These are phyloP conservation scores for Schizochytrium sp. DNA, from an alignment of 108 stramenopile genomes.

Conservation along the genomic window DNA sequence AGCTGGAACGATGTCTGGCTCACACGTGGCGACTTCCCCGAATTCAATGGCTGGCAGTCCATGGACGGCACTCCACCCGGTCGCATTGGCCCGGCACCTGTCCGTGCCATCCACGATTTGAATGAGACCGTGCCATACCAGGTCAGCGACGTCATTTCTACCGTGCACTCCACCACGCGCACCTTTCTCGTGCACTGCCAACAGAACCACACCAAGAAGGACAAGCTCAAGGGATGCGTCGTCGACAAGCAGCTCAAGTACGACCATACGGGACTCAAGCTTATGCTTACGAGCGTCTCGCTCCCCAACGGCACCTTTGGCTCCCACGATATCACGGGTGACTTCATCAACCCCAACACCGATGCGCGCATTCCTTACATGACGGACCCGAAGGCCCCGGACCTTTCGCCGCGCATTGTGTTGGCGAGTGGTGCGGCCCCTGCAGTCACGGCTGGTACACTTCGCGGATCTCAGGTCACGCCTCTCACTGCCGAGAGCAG, in stretches of 20 bases:
- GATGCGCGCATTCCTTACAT: background rate
- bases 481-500: background rate
- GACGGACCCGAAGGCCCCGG: background rate
- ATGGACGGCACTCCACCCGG: constrained; percentile 10
- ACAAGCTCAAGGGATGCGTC: constrained; percentile 3
- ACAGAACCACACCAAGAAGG: background rate
- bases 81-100: background rate
- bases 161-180: constrained; percentile 7
- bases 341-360: background rate
- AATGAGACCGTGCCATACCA: background rate
- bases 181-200: constrained; percentile 1
- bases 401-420: background rate
- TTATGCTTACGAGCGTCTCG: background rate
- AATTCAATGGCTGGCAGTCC: background rate
- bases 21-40: background rate
- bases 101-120: background rate
- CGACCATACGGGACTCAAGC: background rate
- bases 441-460: background rate
- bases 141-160: background rate
- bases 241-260: background rate
- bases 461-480: background rate
- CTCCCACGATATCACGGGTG: background rate
- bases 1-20: constrained; percentile 1
- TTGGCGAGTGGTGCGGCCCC: background rate
- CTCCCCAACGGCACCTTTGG: background rate